A percentile compares a stretch with the other conserved stretches of the same genome.
phyloP scores from a whole-genome alignment of 306 rosid species.

The Medicago lupulina region DNA sequence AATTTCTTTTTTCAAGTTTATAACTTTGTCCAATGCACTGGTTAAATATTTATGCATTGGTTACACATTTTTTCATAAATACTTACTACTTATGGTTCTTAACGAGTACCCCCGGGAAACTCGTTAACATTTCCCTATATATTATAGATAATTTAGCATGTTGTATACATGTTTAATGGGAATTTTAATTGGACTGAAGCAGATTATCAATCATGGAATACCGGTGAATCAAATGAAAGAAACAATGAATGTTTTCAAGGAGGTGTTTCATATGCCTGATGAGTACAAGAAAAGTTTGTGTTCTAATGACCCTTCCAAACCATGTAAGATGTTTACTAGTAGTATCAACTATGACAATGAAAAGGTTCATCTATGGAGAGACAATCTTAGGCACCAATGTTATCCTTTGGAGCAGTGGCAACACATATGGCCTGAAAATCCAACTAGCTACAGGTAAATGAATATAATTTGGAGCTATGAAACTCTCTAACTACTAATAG shows the following conservation, averaged over 20 bases:
- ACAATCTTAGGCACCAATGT: conserved; percentile 38
- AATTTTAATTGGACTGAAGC: conserved; percentile 13
- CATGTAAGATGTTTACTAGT: conserved; percentile 40
- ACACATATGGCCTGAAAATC: conserved; percentile 47
- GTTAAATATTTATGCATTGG: too few relatives aligned
- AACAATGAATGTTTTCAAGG: conserved; percentile 37
- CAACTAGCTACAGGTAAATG: conserved; percentile 37
- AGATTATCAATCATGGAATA: conserved; percentile 45
- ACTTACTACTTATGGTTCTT: too few relatives aligned
- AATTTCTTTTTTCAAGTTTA: neutral
- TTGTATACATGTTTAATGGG: neutral
- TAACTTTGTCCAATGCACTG: too few relatives aligned
- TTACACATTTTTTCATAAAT: too few relatives aligned
- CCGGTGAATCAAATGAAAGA: conserved; percentile 28
- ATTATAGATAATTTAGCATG: too few relatives aligned
- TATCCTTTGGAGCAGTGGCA: conserved; percentile 44
- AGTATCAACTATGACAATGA: conserved; percentile 36
- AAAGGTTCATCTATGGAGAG: conserved; percentile 46
- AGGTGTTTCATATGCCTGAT: conserved; percentile 38
- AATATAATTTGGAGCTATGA: too few relatives aligned
- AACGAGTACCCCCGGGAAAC: too few relatives aligned
- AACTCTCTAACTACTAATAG: too few relatives aligned
- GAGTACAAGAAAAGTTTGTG: conserved; percentile 41
- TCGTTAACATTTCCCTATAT: too few relatives aligned
- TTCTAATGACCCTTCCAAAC: conserved; percentile 34